Evolutionary conservation across 2,329 filamentous ascomycete species (phyloP).

Genomic region (Zymoseptoria ardabiliae): DNA sequence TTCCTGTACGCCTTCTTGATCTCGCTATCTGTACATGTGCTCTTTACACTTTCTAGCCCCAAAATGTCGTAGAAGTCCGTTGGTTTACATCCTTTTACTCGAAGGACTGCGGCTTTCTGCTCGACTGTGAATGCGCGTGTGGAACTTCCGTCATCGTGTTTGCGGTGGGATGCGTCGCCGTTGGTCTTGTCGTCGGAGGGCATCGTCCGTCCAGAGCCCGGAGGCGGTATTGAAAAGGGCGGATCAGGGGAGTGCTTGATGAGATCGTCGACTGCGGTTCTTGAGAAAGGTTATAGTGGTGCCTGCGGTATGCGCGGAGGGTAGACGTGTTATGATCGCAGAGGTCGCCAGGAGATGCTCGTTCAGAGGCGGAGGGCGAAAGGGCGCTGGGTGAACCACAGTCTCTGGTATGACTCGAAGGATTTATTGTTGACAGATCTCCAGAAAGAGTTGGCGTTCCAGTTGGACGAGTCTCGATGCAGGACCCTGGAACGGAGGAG

Average conservation of each 20-base stretch:
- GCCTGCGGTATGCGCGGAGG: neutral
- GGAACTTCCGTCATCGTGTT: constrained; percentile 70
- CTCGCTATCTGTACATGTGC: constrained; percentile 66
- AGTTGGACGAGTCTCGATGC: neutral
- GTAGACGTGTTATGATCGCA: neutral
- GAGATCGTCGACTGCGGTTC: constrained; percentile 2
- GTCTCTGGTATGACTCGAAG: neutral
- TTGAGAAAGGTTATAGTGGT: constrained; percentile 2
- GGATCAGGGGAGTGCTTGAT: constrained; percentile 2
- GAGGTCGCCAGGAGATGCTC: neutral
- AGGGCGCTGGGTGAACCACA: neutral
- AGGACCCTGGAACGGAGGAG: neutral
- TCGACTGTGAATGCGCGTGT: constrained; percentile 76
- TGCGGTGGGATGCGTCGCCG: constrained; percentile 35
- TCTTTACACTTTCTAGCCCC: constrained; percentile 57
- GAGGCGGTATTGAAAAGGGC: neutral
- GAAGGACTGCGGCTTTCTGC: constrained; percentile 83
- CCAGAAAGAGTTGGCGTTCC: constrained; percentile 3
- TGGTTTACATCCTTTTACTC: constrained; percentile 73
- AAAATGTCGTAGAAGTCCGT: constrained; percentile 97
- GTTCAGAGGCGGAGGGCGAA: neutral
- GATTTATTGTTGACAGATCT: constrained; percentile 15
- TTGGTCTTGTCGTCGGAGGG: constrained; percentile 13
- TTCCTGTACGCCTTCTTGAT: constrained; percentile 98
- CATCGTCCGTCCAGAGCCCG: neutral